These are phyloP conservation scores for Canavalia gladiata DNA, from an alignment of 306 rosid genomes.

Conservation along the genomic window DNA sequence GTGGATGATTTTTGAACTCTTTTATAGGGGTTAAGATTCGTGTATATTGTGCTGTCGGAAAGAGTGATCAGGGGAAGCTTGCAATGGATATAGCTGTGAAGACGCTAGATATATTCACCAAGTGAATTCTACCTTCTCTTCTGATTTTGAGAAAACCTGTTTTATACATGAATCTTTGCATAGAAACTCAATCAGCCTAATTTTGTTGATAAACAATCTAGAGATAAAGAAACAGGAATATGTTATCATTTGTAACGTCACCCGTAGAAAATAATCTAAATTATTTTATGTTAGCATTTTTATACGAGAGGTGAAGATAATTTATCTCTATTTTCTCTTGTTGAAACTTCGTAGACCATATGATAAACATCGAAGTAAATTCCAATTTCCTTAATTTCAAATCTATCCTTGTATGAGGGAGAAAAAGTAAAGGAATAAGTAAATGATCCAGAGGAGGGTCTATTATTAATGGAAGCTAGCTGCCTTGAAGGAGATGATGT, in stretches of 20 bases:
- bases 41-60: conserved; percentile 67
- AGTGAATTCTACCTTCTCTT: conserved; percentile 49
- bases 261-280: too few species aligned
- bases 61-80: conserved; percentile 60
- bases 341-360: not conserved
- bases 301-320: not conserved
- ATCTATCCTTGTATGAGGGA: not conserved
- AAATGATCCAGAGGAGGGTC: too few species aligned
- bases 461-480: not conserved
- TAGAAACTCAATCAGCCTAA: conserved; percentile 17
- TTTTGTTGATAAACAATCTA: conserved; percentile 11
- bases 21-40: conserved; percentile 64
- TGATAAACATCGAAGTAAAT: conserved; percentile 5
- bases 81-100: conserved; percentile 66
- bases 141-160: not conserved
- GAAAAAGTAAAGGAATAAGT: not conserved
- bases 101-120: conserved; percentile 56
- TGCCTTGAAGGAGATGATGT: not conserved
- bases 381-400: not conserved
- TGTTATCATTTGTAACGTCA: too few species aligned
- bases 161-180: not conserved
- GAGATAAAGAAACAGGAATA: not conserved
- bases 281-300: too few species aligned
- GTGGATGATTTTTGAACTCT: conserved; percentile 14
- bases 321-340: not conserved